Percentiles rank a stretch among this genome's conserved stretches.
phyloP scores from a whole-genome alignment of 1,284 basidiomycete genomes.

The Ceratobasidium sp. region DNA sequence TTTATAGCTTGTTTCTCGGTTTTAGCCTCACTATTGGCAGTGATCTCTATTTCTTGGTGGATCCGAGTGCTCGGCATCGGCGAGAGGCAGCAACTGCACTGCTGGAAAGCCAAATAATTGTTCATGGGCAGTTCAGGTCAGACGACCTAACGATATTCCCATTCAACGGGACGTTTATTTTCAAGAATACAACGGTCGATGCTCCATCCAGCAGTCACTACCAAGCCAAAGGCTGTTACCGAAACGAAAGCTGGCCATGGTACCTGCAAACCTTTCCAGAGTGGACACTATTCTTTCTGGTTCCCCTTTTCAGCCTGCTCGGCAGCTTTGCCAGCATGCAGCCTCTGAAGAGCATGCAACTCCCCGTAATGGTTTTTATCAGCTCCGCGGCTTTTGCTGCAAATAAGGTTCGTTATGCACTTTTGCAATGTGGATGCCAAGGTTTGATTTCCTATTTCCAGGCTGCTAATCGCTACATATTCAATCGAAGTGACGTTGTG shows the following conservation, averaged over 20 bases:
- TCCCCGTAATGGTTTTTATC: constrained; percentile 79
- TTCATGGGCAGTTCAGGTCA: constrained; percentile 71
- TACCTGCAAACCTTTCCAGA: constrained; percentile 75
- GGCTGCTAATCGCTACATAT: constrained; percentile 51
- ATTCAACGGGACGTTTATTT: constrained; percentile 75
- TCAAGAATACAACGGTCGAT: constrained; percentile 61
- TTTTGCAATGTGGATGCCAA: not conserved
- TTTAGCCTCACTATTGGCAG: constrained; percentile 89
- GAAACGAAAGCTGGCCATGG: constrained; percentile 76
- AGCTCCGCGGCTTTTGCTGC: constrained; percentile 77
- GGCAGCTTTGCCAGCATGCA: constrained; percentile 83
- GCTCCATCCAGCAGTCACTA: constrained; percentile 51
- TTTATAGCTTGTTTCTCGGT: constrained; percentile 88
- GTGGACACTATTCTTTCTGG: constrained; percentile 77
- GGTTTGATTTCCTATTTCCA: not conserved
- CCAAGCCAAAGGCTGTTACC: constrained; percentile 70
- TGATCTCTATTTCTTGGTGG: constrained; percentile 82
- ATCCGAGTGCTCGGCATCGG: constrained; percentile 61
- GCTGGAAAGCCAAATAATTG: constrained; percentile 56
- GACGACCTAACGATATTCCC: constrained; percentile 63
- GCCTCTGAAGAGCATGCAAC: constrained; percentile 67
- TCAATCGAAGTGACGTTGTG: constrained; percentile 60
- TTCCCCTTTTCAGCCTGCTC: constrained; percentile 78
- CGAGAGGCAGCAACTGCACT: constrained; percentile 61
- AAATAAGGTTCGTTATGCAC: constrained; percentile 56